Base-by-base conservation (phyloP, 192 early-diverging fungal genomes). In the Coemansia biformis region DNA sequence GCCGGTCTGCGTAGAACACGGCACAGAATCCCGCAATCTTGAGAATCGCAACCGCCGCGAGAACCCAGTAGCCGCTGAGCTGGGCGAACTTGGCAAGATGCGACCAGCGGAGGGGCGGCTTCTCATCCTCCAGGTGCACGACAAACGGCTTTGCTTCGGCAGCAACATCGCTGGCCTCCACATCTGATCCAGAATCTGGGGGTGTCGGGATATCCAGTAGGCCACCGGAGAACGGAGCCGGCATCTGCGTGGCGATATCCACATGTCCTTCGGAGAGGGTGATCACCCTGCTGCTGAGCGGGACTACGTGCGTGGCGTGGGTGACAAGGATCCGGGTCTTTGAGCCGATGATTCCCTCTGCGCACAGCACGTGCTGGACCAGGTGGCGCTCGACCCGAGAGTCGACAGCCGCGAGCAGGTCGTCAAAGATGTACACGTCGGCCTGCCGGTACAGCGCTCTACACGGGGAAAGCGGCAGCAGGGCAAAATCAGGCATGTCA, bases 391-490 rank as follows among this genome's bases (percentile, higher is more conserved):
- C 79, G 0, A 81, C 79, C 34, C 71, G 78, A 1, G 79, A 80
- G 47, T 81, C 82, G 3, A 84, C 82, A 6, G 87, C 85, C 11
- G 83, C 66, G 14, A 87, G 58, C 5, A 82, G 66, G 45, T 90
- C 86, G 42, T 88, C 87, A 11, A 90, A 51, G 3, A 87, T 48
- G 35, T 79, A 78, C 4, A 85, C 48, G 38, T 88, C 83, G 3
- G 81, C 79, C 8, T 79, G 48, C 18, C 54, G 33, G 44, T 85
- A 86, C 14, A 82, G 43, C 0, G 83, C 83, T 37, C 87, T 76
- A 53, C 23, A 7, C 26, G 17, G 19, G 10, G 8, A 42, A 28
- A 28, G 7, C 4, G 26, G 26, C 7, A 28, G 26, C 26, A 28
- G 26, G 26, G 26, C 26, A 28, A 5, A 3, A 3, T 7, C 26